These are phyloP conservation scores for Fusarium lyarnte DNA, from an alignment of 2,329 filamentous ascomycete species.

Conservation along the genomic window DNA sequence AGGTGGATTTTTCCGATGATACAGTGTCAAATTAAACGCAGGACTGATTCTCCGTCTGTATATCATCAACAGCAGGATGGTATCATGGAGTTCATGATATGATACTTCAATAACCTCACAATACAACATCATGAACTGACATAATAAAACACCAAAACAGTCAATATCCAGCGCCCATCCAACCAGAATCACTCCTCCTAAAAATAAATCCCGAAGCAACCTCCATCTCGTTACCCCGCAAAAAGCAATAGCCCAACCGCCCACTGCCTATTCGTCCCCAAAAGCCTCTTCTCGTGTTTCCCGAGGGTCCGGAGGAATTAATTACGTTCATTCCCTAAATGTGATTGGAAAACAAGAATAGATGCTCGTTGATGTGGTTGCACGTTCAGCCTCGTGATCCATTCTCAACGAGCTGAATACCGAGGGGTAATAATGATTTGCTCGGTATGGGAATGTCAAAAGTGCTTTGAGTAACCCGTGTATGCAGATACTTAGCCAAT, in stretches of 20 bases:
- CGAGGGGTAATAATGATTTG: not conserved
- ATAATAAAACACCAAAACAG: not conserved
- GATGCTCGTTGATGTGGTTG: not conserved
- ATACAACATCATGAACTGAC: not conserved
- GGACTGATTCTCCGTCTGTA: not conserved
- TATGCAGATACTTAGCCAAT: not conserved
- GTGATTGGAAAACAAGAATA: not conserved
- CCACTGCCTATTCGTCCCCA: constrained; percentile 20
- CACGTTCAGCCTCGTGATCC: not conserved
- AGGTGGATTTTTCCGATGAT: not conserved
- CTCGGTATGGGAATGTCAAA: not conserved
- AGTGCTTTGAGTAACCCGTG: not conserved
- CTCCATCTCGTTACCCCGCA: constrained; percentile 22
- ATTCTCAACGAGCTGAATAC: not conserved
- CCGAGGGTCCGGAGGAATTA: constrained; percentile 1
- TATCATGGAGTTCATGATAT: not conserved
- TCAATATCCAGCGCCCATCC: not conserved
- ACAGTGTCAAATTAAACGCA: not conserved
- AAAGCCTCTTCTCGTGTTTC: constrained; percentile 22
- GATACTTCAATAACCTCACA: not conserved
- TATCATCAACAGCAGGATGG: not conserved
- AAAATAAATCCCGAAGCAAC: constrained; percentile 19
- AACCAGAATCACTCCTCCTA: not conserved
- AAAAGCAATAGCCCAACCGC: not conserved
- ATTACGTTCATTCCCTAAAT: not conserved